Percentiles rank a stretch among this genome's conserved stretches.
phyloP scores from a whole-genome alignment of 768 basidiomycete genomes.

The Boletus patriciae region DNA sequence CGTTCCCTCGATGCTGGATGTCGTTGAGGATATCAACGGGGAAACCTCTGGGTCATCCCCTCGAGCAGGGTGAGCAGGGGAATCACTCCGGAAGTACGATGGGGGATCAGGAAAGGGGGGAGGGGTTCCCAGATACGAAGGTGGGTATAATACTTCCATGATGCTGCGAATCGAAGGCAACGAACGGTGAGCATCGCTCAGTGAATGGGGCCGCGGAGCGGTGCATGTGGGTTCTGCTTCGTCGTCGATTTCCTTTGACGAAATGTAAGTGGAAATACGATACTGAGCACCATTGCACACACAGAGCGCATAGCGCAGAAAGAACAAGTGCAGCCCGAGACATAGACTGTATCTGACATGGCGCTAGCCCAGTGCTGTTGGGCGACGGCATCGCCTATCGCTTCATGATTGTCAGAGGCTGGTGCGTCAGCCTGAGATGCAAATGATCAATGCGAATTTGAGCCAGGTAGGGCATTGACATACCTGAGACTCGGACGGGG shows the following conservation, averaged over 20 bases:
- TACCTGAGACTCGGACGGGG: neutral
- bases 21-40: neutral
- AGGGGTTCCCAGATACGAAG: slow-evolving; percentile 14
- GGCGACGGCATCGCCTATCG: neutral
- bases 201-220: neutral
- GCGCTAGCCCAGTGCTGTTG: neutral
- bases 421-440: neutral
- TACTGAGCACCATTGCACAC: neutral
- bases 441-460: neutral
- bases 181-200: neutral
- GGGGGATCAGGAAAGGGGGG: slow-evolving; percentile 19
- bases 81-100: slow-evolving; percentile 14
- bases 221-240: neutral
- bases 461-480: neutral
- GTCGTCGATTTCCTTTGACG: slow-evolving; percentile 6
- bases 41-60: neutral
- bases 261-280: slow-evolving; percentile 6
- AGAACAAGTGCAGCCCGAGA: neutral
- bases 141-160: slow-evolving; percentile 30
- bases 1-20: neutral
- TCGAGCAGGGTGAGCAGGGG: neutral
- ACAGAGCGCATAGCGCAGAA: slow-evolving; percentile 2
- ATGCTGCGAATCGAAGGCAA: slow-evolving; percentile 25
- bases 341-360: neutral
- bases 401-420: neutral